Conservation (phyloP, 139 green algal species). For the Picochlorum sp. region DNA sequence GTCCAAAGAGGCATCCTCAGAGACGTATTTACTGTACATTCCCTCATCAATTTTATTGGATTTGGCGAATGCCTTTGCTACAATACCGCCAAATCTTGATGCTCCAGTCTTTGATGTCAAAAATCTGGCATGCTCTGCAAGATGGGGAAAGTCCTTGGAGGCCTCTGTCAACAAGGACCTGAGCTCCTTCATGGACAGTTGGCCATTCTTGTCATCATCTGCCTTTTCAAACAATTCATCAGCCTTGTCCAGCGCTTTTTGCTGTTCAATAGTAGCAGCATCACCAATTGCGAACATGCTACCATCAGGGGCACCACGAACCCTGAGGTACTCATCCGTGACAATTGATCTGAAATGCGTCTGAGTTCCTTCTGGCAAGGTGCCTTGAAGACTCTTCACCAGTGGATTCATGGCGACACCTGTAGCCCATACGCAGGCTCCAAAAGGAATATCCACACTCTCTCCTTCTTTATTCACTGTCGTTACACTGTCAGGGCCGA, state of each 20-base stretch:
- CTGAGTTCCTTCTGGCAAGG: constrained; percentile 55
- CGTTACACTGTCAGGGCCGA: constrained; percentile 36
- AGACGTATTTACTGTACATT: constrained; percentile 12
- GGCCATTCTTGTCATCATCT: constrained; percentile 32
- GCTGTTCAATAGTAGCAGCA: constrained; percentile 74
- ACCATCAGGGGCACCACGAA: constrained; percentile 61
- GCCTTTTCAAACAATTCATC: constrained; percentile 56
- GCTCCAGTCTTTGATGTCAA: constrained; percentile 41
- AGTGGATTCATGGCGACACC: constrained; percentile 86
- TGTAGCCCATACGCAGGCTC: constrained; percentile 83
- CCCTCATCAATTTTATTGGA: constrained; percentile 7
- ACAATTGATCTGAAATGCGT: constrained; percentile 77
- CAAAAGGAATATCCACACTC: constrained; percentile 61
- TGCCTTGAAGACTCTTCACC: constrained; percentile 64
- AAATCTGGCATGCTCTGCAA: constrained; percentile 70
- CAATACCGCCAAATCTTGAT: constrained; percentile 34
- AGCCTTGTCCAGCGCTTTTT: constrained; percentile 41
- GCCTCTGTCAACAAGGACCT: constrained; percentile 42
- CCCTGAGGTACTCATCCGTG: constrained; percentile 72
- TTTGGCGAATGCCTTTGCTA: constrained; percentile 15
- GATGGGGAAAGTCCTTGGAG: constrained; percentile 61
- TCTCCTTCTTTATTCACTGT: constrained; percentile 45
- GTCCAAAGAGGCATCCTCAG: constrained; percentile 30
- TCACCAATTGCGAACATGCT: constrained; percentile 83
- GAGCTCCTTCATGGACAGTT: constrained; percentile 53